Base-by-base conservation (phyloP, 78 protist genomes). In the Dictyostelium capitatum region DNA sequence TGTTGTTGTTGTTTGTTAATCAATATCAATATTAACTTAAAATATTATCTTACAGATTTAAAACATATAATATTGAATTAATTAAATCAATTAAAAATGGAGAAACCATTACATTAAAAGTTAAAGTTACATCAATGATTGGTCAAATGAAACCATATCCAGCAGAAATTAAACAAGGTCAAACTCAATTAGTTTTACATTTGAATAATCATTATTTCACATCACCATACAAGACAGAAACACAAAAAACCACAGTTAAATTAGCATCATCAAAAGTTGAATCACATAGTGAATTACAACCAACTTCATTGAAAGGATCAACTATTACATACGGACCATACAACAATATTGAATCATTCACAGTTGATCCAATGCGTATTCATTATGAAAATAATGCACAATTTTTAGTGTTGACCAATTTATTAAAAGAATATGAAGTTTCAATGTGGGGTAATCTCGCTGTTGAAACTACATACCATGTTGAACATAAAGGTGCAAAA, bases 301-400 rank as follows among this genome's bases (percentile, higher is more conserved):
- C 96, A 50, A 54, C 95, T 2, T 19, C 81, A 17, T 23, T 48
- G 43, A 10, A 32, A 23, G 82, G 87, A 53, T 6, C 12, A 11
- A 41, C 37, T 0, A 6, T 97, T 25, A 64, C 46, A 82, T 96
- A 96, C 67, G 99, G 99, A 0, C 97, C 98, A 79, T 97, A 96
- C 93, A n/a, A n/a, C 43, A 82, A 95, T 51, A 78, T 96, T 28
- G 89, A 82, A 59, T 82, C 98, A 46, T 77, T 80, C 75, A 6
- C 75, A 3, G 20, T 30, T 23, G 4, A 59, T 7, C 70, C 67
- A 23, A 12, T 97, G 65, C 4, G 25, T n/a, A 89, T 97, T 46
- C 99, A 97, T 90, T 97, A 25, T 72, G 97, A 92, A 82, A 95
- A 92, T 95, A 89, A 83, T 82, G 2, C 81, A 25, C 95, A 97